These are phyloP conservation scores for Irineochytrium annulatum DNA, from an alignment of 192 early-diverging fungal species.

Conservation along the genomic window DNA sequence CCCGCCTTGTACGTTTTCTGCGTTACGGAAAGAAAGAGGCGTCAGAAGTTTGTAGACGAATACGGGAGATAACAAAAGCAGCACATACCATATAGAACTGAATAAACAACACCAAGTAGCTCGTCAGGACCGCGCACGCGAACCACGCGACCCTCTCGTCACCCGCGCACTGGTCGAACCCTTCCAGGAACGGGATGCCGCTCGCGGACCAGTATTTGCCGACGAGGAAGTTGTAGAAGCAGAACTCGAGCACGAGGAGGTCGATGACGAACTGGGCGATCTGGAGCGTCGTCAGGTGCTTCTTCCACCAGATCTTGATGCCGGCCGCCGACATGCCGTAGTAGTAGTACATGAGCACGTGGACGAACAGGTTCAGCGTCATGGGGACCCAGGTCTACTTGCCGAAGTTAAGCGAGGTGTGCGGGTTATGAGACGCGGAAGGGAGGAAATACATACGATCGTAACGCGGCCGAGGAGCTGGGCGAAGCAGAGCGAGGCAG, in stretches of 20 bases:
- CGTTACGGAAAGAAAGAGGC: too few relatives aligned
- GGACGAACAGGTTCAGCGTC: slow-evolving; percentile 78
- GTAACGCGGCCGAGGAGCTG: slow-evolving; percentile 55
- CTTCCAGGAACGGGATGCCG: slow-evolving; percentile 17
- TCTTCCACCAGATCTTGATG: slow-evolving; percentile 84
- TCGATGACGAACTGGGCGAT: slow-evolving; percentile 89
- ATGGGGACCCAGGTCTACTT: slow-evolving; percentile 70
- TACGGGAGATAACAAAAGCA: too few relatives aligned
- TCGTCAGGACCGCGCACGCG: slow-evolving; percentile 72
- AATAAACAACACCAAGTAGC: slow-evolving; percentile 83
- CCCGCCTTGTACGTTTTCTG: too few relatives aligned
- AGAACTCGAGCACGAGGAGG: slow-evolving; percentile 78
- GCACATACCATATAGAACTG: slow-evolving; percentile 88
- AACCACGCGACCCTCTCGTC: slow-evolving; percentile 75
- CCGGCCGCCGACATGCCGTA: slow-evolving; percentile 57
- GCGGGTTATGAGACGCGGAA: slow-evolving; percentile 4
- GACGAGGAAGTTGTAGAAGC: slow-evolving; percentile 76
- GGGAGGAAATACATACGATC: too few relatives aligned
- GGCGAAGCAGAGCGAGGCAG: slow-evolving; percentile 79
- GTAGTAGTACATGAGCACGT: slow-evolving; percentile 75
- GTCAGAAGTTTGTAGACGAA: too few relatives aligned
- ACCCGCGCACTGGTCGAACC: slow-evolving; percentile 66
- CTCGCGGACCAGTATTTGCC: too few relatives aligned
- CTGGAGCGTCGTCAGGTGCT: slow-evolving; percentile 82
- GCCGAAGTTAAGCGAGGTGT: neutral